Percentiles rank a stretch among this genome's conserved stretches.
phyloP scores from a whole-genome alignment of 1,284 basidiomycete genomes.

The Afroboletus lepidellus region DNA sequence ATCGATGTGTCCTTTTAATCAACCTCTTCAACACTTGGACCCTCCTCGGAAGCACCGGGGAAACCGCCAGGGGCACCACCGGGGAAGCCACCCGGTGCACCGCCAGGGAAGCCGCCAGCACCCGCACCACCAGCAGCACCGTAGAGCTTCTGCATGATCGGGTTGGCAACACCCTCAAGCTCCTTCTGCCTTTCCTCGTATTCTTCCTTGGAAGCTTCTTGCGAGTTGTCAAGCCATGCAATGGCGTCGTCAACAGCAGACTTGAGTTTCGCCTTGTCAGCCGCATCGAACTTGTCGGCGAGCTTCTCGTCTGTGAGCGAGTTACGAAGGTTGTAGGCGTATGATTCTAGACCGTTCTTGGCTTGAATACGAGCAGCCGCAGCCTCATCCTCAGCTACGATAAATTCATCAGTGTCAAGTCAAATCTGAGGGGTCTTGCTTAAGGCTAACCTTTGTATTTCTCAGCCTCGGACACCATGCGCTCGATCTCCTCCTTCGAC shows the following conservation, averaged over 20 bases:
- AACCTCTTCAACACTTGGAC: slow-evolving; percentile 88
- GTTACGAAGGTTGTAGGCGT: slow-evolving; percentile 96
- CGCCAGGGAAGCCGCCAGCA: slow-evolving; percentile 48
- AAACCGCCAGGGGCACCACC: slow-evolving; percentile 54
- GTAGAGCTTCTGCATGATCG: slow-evolving; percentile 95
- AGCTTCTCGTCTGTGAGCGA: slow-evolving; percentile 84
- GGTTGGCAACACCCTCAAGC: slow-evolving; percentile 87
- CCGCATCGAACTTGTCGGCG: slow-evolving; percentile 83
- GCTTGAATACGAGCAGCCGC: slow-evolving; percentile 80
- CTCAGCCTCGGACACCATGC: slow-evolving; percentile 93
- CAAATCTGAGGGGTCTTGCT: background rate
- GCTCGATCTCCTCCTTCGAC: slow-evolving; percentile 98
- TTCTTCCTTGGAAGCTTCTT: slow-evolving; percentile 94
- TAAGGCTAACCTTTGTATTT: slow-evolving; percentile 74
- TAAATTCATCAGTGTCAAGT: slow-evolving; percentile 21
- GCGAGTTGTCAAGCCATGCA: slow-evolving; percentile 84
- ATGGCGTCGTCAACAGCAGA: slow-evolving; percentile 84
- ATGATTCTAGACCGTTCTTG: slow-evolving; percentile 91
- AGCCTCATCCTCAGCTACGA: slow-evolving; percentile 74
- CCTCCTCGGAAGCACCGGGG: slow-evolving; percentile 65
- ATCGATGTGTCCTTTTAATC: slow-evolving; percentile 47
- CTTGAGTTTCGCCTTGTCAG: slow-evolving; percentile 89
- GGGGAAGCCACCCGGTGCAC: slow-evolving; percentile 48
- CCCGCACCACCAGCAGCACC: slow-evolving; percentile 66
- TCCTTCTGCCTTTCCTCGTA: slow-evolving; percentile 97